Percentiles rank a stretch among this genome's conserved stretches.
phyloP scores from a whole-genome alignment of 2,329 filamentous ascomycete genomes.

The Magnaporthiopsis poae region DNA sequence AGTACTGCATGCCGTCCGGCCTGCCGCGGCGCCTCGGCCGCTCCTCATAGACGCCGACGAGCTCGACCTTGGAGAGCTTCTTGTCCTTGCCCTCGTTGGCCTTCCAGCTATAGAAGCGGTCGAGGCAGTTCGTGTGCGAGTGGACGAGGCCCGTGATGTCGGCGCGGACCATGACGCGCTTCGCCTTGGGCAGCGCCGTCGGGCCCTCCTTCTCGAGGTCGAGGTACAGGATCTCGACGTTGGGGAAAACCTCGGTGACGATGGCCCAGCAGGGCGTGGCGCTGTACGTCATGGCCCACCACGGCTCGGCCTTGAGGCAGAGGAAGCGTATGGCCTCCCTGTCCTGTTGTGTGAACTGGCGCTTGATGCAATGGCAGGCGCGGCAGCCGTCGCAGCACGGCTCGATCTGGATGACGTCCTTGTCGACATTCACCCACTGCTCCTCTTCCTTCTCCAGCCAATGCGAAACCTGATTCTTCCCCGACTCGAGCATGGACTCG shows the following conservation, averaged over 20 bases:
- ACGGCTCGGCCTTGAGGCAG: constrained; percentile 1
- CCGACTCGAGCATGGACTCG: not conserved
- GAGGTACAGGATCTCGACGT: constrained; percentile 7
- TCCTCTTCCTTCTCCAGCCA: not conserved
- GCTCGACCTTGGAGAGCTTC: not conserved
- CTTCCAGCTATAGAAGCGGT: constrained; percentile 1
- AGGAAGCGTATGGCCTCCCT: constrained; percentile 8
- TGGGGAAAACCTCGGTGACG: not conserved
- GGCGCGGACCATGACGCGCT: constrained; percentile 5
- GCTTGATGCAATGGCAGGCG: constrained; percentile 2
- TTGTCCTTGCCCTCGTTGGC: not conserved
- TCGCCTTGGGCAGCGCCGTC: not conserved
- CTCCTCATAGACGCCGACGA: constrained; percentile 5
- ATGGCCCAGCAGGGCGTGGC: not conserved
- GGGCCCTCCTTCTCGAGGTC: constrained; percentile 2
- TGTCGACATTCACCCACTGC: constrained; percentile 5
- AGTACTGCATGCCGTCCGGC: not conserved
- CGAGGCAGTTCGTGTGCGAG: not conserved
- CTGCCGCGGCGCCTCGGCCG: not conserved
- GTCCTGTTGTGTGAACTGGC: constrained; percentile 4
- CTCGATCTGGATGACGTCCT: constrained; percentile 8
- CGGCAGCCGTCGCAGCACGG: constrained; percentile 8
- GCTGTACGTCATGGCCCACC: not conserved
- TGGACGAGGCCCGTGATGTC: not conserved
- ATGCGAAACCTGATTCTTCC: not conserved